A percentile compares a stretch with the other conserved stretches of the same genome.
Evolutionary conservation across 2,329 filamentous ascomycete genomes (phyloP).

Genomic region (Ceratocystis colombiana): DNA sequence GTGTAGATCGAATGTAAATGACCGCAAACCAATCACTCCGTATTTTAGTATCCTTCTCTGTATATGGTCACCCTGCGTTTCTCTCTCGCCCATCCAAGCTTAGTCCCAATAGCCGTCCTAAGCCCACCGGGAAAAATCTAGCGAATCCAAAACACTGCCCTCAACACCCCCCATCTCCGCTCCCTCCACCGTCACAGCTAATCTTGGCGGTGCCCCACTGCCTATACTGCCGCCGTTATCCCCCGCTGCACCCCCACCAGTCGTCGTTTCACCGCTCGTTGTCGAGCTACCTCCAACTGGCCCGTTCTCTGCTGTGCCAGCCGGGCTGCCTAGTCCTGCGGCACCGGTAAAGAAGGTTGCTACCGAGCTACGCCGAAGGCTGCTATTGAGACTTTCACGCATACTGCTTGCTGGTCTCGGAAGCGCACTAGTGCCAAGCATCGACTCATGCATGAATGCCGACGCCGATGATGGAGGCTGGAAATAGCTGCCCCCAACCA

Average conservation of each 20-base stretch:
- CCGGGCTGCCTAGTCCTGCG: background rate
- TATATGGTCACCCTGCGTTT: background rate
- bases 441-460: conserved; percentile 24
- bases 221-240: conserved; percentile 46
- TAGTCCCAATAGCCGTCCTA: conserved; percentile 26
- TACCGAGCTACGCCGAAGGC: conserved; percentile 52
- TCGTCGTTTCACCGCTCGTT: conserved; percentile 49
- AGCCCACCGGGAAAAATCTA: conserved; percentile 45
- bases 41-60: conserved; percentile 7
- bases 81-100: background rate
- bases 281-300: conserved; percentile 27
- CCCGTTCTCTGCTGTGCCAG: background rate
- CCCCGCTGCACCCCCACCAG: conserved; percentile 44
- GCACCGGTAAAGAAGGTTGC: conserved; percentile 49
- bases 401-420: conserved; percentile 41
- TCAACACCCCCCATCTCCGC: conserved; percentile 38
- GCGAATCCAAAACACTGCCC: conserved; percentile 36
- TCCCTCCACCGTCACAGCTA: conserved; percentile 42
- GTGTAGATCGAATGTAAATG: background rate
- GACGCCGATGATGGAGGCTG: conserved; percentile 20
- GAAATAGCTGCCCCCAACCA: conserved; percentile 31
- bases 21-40: background rate
- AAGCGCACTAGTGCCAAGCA: conserved; percentile 30
- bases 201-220: conserved; percentile 20
- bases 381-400: conserved; percentile 50